Evolutionary conservation across 2,329 filamentous ascomycete species (phyloP).

Genomic region (Chaetomium olivaceum): DNA sequence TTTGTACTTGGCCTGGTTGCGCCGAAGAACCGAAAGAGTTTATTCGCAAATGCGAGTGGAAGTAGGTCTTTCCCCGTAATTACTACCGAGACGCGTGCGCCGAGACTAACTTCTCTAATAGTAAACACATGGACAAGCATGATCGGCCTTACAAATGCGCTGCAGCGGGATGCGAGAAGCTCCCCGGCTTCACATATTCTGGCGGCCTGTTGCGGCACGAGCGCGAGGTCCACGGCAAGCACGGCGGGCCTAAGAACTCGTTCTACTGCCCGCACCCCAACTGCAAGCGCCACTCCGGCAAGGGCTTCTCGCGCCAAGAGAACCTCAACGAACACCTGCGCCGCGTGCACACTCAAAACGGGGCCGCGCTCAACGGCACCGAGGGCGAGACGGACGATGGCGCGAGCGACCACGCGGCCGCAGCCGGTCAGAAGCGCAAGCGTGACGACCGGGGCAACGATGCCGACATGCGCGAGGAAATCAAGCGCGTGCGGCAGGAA

Average conservation of each 20-base stretch:
- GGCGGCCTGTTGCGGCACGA: slow-evolving; percentile 87
- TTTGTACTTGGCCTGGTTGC: slow-evolving; percentile 72
- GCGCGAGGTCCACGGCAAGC: slow-evolving; percentile 88
- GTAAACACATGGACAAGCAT: slow-evolving; percentile 99
- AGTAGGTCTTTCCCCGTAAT: slow-evolving; percentile 58
- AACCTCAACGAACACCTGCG: slow-evolving; percentile 93
- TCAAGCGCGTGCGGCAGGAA: slow-evolving; percentile 67
- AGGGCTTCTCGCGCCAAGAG: slow-evolving; percentile 89
- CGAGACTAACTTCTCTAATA: slow-evolving; percentile 41
- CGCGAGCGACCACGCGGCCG: slow-evolving; percentile 47
- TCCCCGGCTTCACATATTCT: slow-evolving; percentile 92
- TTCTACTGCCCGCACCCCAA: slow-evolving; percentile 82
- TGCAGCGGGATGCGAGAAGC: slow-evolving; percentile 81
- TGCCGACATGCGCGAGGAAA: slow-evolving; percentile 60
- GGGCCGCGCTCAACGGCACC: slow-evolving; percentile 34
- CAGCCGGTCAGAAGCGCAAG: slow-evolving; percentile 50
- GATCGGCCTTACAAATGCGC: slow-evolving; percentile 88
- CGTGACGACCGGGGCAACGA: slow-evolving; percentile 30
- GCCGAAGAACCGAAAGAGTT: slow-evolving; percentile 66
- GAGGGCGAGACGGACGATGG: slow-evolving; percentile 48
- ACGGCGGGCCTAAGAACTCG: slow-evolving; percentile 83
- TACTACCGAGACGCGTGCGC: not conserved
- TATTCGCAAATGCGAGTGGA: slow-evolving; percentile 88
- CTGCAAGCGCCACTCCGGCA: slow-evolving; percentile 86
- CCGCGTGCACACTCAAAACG: slow-evolving; percentile 71